Evolutionary conservation across 2,329 filamentous ascomycete genomes (phyloP).

Genomic region (Mollisia scopiformis): DNA sequence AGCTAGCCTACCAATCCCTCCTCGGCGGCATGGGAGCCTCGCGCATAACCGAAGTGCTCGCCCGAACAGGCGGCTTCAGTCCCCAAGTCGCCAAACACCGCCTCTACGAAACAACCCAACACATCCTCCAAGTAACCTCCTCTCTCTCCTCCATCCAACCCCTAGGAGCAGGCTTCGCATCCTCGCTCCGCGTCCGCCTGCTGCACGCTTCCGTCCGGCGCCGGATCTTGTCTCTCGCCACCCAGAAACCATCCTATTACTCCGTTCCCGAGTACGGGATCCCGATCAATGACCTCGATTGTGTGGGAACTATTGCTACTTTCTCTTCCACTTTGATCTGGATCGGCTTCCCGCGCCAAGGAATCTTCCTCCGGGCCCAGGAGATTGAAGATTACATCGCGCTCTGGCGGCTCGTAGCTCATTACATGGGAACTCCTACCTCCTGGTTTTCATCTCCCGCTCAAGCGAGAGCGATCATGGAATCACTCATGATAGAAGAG

Average conservation of each 20-base stretch:
- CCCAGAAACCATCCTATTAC: conserved; percentile 63
- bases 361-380: conserved; percentile 62
- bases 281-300: conserved; percentile 77
- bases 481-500: conserved; percentile 68
- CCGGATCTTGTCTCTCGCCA: conserved; percentile 62
- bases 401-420: conserved; percentile 74
- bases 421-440: conserved; percentile 71
- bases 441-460: conserved; percentile 58
- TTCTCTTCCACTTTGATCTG: conserved; percentile 73
- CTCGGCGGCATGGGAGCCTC: conserved; percentile 74
- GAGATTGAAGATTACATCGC: conserved; percentile 74
- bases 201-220: conserved; percentile 70
- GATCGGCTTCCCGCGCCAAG: conserved; percentile 72
- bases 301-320: conserved; percentile 69
- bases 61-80: conserved; percentile 74
- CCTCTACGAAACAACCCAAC: conserved; percentile 74
- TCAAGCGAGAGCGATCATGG: conserved; percentile 65
- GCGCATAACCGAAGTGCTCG: conserved; percentile 73
- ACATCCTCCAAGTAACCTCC: conserved; percentile 71
- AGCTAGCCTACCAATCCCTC: conserved; percentile 59
- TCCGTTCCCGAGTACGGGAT: conserved; percentile 59
- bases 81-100: conserved; percentile 67
- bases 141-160: conserved; percentile 68
- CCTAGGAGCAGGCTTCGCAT: conserved; percentile 66
- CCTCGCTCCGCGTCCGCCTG: conserved; percentile 68